phyloP scores from a whole-genome alignment of 2,329 filamentous ascomycete genomes.

The Passalora sequoiae region DNA sequence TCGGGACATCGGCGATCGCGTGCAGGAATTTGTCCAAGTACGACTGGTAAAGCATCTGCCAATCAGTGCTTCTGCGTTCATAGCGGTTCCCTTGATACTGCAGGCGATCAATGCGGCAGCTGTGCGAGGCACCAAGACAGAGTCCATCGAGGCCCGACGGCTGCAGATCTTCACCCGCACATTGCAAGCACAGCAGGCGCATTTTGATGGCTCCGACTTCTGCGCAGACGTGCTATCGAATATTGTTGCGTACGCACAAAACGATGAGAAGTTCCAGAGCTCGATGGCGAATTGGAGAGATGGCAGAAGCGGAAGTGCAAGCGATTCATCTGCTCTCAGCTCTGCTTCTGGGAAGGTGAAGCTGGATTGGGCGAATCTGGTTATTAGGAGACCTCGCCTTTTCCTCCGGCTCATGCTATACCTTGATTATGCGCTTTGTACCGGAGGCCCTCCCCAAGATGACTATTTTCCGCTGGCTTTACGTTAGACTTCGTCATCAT shows the following conservation, averaged over 20 bases:
- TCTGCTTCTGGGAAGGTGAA: conserved; percentile 3
- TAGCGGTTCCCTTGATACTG: conserved; percentile 8
- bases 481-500: neutral
- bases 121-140: conserved; percentile 2
- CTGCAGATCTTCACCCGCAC: conserved; percentile 11
- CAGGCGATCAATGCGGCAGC: conserved; percentile 13
- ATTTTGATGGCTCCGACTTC: conserved; percentile 13
- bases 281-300: conserved; percentile 8
- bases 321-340: neutral
- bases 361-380: conserved; percentile 11
- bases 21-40: conserved; percentile 12
- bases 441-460: conserved; percentile 8
- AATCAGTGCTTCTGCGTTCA: conserved; percentile 10
- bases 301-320: neutral
- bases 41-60: conserved; percentile 8
- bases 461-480: conserved; percentile 7
- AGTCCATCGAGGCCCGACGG: conserved; percentile 8
- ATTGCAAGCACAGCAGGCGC: conserved; percentile 9
- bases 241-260: conserved; percentile 10
- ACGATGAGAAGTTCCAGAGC: conserved; percentile 7
- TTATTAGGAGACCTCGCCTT: conserved; percentile 8
- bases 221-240: conserved; percentile 9
- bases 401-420: conserved; percentile 12
- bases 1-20: conserved; percentile 5
- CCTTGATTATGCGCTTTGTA: conserved; percentile 10